A percentile compares a stretch with the other conserved stretches of the same genome.
Evolutionary conservation across 2,329 filamentous ascomycete genomes (phyloP).

Genomic region (Ophidiomyces ophidiicola): DNA sequence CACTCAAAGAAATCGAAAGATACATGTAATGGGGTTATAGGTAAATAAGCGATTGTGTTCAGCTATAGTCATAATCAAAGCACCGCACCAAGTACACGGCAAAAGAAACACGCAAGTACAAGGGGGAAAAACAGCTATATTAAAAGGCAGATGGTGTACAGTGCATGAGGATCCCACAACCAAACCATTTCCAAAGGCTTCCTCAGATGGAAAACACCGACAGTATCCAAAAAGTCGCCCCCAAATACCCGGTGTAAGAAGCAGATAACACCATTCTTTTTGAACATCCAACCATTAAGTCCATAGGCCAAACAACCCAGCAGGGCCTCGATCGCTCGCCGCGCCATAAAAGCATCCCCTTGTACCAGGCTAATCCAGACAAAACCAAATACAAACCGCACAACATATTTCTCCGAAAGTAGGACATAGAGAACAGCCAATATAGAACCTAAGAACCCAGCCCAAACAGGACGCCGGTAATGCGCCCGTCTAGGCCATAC

Average conservation of each 20-base stretch:
- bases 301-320: slow-evolving; percentile 4
- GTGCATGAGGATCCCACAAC: too few species aligned
- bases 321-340: slow-evolving; percentile 3
- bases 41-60: too few species aligned
- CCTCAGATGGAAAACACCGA: neutral
- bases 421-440: neutral
- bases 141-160: too few species aligned
- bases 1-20: too few species aligned
- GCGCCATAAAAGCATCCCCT: slow-evolving; percentile 9
- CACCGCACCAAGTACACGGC: too few species aligned
- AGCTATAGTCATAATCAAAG: too few species aligned
- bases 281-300: slow-evolving; percentile 9
- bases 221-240: slow-evolving; percentile 6
- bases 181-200: neutral
- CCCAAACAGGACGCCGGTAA: slow-evolving; percentile 6
- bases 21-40: too few species aligned
- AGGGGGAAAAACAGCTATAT: too few species aligned
- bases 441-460: neutral
- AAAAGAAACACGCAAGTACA: too few species aligned
- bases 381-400: neutral
- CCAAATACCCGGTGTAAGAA: slow-evolving; percentile 6
- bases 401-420: slow-evolving; percentile 4
- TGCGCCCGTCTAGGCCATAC: slow-evolving; percentile 8
- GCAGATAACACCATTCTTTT: slow-evolving; percentile 6
- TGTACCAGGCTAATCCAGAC: neutral